Conservation (phyloP, 345 rosid species). For the Laguncularia racemosa region DNA sequence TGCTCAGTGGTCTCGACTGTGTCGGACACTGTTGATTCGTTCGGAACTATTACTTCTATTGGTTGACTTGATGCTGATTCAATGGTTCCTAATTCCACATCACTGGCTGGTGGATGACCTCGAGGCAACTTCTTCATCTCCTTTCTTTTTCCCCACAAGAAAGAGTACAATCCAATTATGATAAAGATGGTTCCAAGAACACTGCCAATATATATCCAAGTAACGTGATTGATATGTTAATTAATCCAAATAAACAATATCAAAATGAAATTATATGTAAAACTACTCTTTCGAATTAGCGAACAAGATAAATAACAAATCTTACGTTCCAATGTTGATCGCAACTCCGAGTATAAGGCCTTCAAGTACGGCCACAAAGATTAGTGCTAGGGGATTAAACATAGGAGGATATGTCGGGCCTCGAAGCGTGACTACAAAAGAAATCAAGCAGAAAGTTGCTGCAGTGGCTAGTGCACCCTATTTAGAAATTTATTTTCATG, state of each 20-base stretch:
- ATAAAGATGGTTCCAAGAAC: constrained; percentile 28
- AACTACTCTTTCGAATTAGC: background rate
- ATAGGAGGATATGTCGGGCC: constrained; percentile 50
- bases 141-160: constrained; percentile 28
- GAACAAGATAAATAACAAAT: background rate
- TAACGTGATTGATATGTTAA: background rate
- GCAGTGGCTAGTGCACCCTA: constrained; percentile 42
- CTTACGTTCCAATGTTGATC: constrained; percentile 32
- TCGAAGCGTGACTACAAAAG: constrained; percentile 23
- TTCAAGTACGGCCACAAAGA: constrained; percentile 32
- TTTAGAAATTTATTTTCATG: background rate
- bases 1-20: too few relatives aligned
- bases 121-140: constrained; percentile 10
- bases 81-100: background rate
- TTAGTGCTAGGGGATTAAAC: constrained; percentile 40
- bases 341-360: constrained; percentile 26
- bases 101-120: background rate
- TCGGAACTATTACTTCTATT: background rate
- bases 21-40: too few relatives aligned
- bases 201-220: constrained; percentile 10
- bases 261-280: background rate
- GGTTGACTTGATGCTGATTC: constrained; percentile 2
- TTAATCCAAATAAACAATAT: background rate
- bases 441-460: constrained; percentile 27
- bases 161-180: constrained; percentile 36